Conservation (phyloP, 768 basidiomycete species). For the Lyophyllum atratum region DNA sequence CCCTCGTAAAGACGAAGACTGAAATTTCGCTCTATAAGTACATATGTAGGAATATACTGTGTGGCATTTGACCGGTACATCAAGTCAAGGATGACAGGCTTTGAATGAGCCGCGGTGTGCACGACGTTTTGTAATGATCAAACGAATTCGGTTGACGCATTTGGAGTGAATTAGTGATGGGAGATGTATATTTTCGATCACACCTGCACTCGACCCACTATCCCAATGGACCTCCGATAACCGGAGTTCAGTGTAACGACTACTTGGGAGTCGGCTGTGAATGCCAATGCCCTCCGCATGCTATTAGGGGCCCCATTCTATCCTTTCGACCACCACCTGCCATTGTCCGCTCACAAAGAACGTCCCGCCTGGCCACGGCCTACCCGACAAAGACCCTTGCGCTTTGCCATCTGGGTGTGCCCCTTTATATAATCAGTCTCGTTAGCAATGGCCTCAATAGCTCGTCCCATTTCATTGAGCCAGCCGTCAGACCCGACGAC, state of each 20-base stretch:
- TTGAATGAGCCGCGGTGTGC: slow-evolving; percentile 2
- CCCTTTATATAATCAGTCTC: slow-evolving; percentile 18
- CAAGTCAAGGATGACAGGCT: slow-evolving; percentile 10
- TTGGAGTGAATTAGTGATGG: slow-evolving; percentile 1
- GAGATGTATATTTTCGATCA: slow-evolving; percentile 1
- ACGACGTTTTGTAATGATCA: slow-evolving; percentile 10
- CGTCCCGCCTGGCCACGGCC: slow-evolving; percentile 3
- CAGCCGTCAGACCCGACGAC: slow-evolving; percentile 14
- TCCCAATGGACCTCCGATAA: slow-evolving; percentile 17
- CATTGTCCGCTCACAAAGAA: slow-evolving; percentile 10
- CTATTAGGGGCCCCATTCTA: background rate
- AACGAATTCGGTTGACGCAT: background rate
- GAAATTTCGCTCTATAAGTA: slow-evolving; percentile 14
- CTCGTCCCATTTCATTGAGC: slow-evolving; percentile 12
- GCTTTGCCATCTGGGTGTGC: slow-evolving; percentile 11
- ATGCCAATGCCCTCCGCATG: slow-evolving; percentile 6
- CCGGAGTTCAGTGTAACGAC: slow-evolving; percentile 9
- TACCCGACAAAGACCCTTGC: slow-evolving; percentile 1
- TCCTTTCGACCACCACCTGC: slow-evolving; percentile 4
- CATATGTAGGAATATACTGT: background rate
- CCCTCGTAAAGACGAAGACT: slow-evolving; percentile 86
- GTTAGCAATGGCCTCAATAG: slow-evolving; percentile 14
- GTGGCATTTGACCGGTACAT: slow-evolving; percentile 7
- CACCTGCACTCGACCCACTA: background rate
- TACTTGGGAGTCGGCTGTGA: slow-evolving; percentile 1